phyloP scores from a whole-genome alignment of 495 filamentous ascomycete genomes.

The Parachaetomium inaequale region DNA sequence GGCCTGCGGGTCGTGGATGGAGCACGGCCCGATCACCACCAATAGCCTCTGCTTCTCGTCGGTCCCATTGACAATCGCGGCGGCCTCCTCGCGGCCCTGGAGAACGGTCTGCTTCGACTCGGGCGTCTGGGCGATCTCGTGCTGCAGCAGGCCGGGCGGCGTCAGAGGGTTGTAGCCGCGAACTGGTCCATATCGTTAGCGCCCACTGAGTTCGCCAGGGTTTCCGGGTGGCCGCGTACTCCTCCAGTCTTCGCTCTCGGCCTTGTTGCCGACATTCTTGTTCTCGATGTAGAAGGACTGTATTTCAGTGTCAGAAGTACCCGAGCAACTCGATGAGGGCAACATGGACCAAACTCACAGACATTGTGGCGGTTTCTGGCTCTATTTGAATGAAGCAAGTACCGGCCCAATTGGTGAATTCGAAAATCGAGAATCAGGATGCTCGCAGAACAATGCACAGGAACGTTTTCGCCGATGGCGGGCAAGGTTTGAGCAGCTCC shows the following conservation, averaged over 20 bases:
- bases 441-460: not conserved
- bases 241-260: conserved; percentile 82
- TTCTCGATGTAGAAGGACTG: conserved; percentile 75
- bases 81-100: conserved; percentile 74
- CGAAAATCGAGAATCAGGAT: not conserved
- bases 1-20: conserved; percentile 90
- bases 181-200: conserved; percentile 50
- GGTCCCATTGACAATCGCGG: conserved; percentile 71
- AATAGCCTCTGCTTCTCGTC: conserved; percentile 75
- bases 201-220: not conserved
- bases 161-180: conserved; percentile 90
- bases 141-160: conserved; percentile 89
- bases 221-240: conserved; percentile 51
- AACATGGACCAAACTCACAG: conserved; percentile 21
- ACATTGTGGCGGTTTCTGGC: conserved; percentile 20
- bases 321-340: not conserved
- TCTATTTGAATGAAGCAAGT: not conserved
- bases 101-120: conserved; percentile 78
- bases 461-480: conserved; percentile 17
- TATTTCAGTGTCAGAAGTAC: conserved; percentile 1
- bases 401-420: not conserved
- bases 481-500: conserved; percentile 5
- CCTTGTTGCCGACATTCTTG: conserved; percentile 78
- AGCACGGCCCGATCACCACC: conserved; percentile 94
- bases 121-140: conserved; percentile 81